A percentile compares a stretch with the other conserved stretches of the same genome.
These are phyloP conservation scores for Alternaria sp. DNA, from an alignment of 2,329 filamentous ascomycete genomes.

Conservation along the genomic window DNA sequence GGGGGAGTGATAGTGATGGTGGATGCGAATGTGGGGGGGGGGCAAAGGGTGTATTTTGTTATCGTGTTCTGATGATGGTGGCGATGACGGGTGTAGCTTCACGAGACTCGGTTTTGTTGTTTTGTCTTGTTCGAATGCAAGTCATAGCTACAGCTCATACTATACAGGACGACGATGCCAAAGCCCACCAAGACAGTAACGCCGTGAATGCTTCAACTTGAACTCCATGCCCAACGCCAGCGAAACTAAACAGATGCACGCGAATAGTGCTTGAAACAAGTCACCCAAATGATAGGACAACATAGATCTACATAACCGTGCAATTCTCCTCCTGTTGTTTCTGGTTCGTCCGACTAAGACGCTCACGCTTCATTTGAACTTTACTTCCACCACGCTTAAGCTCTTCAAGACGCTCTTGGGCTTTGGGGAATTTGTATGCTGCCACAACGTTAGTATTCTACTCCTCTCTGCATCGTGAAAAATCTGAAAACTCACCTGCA, in stretches of 20 bases:
- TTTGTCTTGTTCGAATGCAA: no score
- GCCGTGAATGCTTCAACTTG: not conserved
- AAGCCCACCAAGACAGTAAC: not conserved
- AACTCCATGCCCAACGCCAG: not conserved
- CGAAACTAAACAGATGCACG: not conserved
- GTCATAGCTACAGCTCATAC: no score
- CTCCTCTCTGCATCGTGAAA: not conserved
- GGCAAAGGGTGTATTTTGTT: not conserved
- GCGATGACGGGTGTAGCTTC: not conserved
- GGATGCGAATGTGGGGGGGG: not conserved
- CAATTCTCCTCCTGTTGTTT: constrained; percentile 91
- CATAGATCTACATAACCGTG: constrained; percentile 71
- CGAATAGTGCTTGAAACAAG: not conserved
- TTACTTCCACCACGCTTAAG: constrained; percentile 81
- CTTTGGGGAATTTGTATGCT: constrained; percentile 96
- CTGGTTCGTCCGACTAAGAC: constrained; percentile 81
- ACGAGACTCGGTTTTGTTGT: no score
- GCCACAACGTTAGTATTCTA: constrained; percentile 26
- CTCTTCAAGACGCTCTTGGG: constrained; percentile 89
- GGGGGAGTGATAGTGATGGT: not conserved
- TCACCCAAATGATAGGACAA: not conserved
- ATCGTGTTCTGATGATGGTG: not conserved
- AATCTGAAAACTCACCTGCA: constrained; percentile 73
- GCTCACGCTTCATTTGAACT: constrained; percentile 75
- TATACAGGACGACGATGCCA: no score